phyloP scores from a whole-genome alignment of 2,329 filamentous ascomycete genomes.

The Harringtonia lauricola region DNA sequence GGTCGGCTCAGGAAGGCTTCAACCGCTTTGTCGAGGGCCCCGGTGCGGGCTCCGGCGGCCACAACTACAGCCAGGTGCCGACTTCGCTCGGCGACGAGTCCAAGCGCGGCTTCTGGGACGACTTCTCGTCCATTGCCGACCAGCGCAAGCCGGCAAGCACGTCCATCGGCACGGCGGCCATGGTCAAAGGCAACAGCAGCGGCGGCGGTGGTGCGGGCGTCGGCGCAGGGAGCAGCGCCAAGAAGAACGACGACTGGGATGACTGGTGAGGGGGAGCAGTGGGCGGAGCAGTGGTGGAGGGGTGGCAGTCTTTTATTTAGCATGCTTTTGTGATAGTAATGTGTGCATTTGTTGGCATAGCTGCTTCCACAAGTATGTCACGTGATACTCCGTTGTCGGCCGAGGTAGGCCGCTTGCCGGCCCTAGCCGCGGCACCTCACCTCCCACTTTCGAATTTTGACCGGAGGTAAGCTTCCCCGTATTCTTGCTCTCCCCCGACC shows the following conservation, averaged over 20 bases:
- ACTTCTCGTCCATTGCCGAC: slow-evolving; percentile 64
- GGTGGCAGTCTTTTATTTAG: no score
- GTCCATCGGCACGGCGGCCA: slow-evolving; percentile 48
- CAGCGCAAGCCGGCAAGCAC: slow-evolving; percentile 31
- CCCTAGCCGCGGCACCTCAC: slow-evolving; percentile 10
- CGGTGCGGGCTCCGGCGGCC: slow-evolving; percentile 14
- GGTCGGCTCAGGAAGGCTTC: slow-evolving; percentile 68
- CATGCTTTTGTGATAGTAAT: no score
- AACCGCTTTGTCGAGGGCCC: slow-evolving; percentile 79
- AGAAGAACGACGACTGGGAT: slow-evolving; percentile 52
- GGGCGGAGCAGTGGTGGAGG: no score
- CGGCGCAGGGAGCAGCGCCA: slow-evolving; percentile 20
- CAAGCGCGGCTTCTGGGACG: slow-evolving; percentile 86
- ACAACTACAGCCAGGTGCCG: slow-evolving; percentile 24
- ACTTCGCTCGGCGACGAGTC: slow-evolving; percentile 50
- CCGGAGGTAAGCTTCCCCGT: no score
- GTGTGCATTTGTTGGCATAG: neutral
- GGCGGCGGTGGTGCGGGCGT: slow-evolving; percentile 1
- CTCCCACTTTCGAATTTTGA: neutral
- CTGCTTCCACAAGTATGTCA: slow-evolving; percentile 1
- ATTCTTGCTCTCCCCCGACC: no score
- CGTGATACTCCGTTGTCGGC: slow-evolving; percentile 12
- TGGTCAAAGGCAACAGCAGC: slow-evolving; percentile 39
- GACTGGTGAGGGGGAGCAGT: slow-evolving; percentile 37
- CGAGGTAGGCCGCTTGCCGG: slow-evolving; percentile 9